phyloP scores from a whole-genome alignment of 495 filamentous ascomycete genomes.

The Talaromyces ruber region DNA sequence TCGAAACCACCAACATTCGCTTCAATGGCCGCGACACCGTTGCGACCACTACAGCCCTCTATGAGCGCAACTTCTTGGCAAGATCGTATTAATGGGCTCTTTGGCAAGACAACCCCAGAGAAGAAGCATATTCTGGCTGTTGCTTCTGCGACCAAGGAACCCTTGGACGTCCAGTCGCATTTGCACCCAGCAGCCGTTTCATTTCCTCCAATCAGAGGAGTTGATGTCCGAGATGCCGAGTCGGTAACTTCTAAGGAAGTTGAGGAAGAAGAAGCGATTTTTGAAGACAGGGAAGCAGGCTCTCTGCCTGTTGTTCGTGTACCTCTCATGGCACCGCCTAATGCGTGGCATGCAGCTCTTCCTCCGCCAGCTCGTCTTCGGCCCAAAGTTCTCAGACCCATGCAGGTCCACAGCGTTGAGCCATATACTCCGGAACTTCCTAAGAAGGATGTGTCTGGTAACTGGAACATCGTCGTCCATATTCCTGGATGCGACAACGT shows the following conservation, averaged over 20 bases:
- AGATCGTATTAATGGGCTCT: conserved; percentile 62
- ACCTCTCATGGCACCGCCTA: conserved; percentile 49
- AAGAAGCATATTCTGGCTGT: conserved; percentile 46
- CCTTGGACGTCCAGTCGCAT: conserved; percentile 45
- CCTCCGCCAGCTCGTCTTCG: conserved; percentile 23
- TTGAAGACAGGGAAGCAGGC: conserved; percentile 75
- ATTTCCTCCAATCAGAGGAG: conserved; percentile 34
- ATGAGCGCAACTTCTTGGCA: conserved; percentile 51
- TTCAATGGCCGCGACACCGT: conserved; percentile 41
- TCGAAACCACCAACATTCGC: conserved; percentile 44
- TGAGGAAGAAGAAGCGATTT: conserved; percentile 71
- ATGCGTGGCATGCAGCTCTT: conserved; percentile 39
- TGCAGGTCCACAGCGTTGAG: conserved; percentile 33
- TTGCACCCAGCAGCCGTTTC: conserved; percentile 49
- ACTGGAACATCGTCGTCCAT: conserved; percentile 22
- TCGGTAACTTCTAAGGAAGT: conserved; percentile 49
- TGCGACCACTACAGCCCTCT: conserved; percentile 13
- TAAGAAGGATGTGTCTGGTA: conserved; percentile 30
- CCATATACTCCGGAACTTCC: conserved; percentile 21
- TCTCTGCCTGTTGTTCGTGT: conserved; percentile 63
- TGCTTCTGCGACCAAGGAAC: conserved; percentile 50
- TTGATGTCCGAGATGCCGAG: conserved; percentile 24
- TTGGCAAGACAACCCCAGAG: conserved; percentile 49
- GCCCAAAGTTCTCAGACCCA: conserved; percentile 25
- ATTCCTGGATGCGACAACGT: conserved; percentile 26